phyloP scores from a whole-genome alignment of 2,329 filamentous ascomycete genomes.

The Lasiodiplodia hormozganensis region DNA sequence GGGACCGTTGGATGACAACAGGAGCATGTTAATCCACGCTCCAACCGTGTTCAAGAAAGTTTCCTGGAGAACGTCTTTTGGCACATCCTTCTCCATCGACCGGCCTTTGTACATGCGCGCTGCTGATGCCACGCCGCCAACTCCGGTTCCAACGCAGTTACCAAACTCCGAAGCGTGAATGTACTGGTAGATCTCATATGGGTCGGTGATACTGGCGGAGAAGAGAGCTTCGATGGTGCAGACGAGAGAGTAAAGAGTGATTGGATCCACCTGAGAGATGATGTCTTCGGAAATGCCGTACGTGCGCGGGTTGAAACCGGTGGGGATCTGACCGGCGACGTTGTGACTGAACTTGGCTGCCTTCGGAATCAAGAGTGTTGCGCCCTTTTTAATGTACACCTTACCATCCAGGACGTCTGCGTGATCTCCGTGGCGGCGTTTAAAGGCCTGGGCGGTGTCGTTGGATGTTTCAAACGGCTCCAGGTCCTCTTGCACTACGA shows the following conservation, averaged over 20 bases:
- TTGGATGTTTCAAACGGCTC: conserved; percentile 42
- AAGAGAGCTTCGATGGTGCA: conserved; percentile 45
- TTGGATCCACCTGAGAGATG: conserved; percentile 45
- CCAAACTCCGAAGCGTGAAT: conserved; percentile 48
- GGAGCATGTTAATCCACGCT: conserved; percentile 53
- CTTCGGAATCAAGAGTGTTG: conserved; percentile 44
- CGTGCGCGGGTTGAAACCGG: conserved; percentile 42
- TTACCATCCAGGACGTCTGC: conserved; percentile 34
- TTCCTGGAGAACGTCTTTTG: conserved; percentile 46
- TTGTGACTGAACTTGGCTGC: conserved; percentile 36
- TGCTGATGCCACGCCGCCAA: conserved; percentile 39
- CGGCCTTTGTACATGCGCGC: conserved; percentile 40
- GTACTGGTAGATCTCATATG: conserved; percentile 42
- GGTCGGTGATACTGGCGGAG: conserved; percentile 44
- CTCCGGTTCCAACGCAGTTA: conserved; percentile 44
- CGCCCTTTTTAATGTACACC: conserved; percentile 40
- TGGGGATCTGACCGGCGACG: conserved; percentile 47
- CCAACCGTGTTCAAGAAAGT: conserved; percentile 46
- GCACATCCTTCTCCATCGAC: conserved; percentile 41
- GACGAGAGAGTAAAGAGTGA: conserved; percentile 43
- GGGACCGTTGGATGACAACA: conserved; percentile 44
- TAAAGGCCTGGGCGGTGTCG: conserved; percentile 42
- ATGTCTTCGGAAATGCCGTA: conserved; percentile 50
- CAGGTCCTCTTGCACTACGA: conserved; percentile 43
- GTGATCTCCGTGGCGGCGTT: conserved; percentile 42